Percentiles rank a stretch among this genome's conserved stretches.
These are phyloP conservation scores for Cladorrhinum sp. DNA, from an alignment of 2,329 filamentous ascomycete species.

Conservation along the genomic window DNA sequence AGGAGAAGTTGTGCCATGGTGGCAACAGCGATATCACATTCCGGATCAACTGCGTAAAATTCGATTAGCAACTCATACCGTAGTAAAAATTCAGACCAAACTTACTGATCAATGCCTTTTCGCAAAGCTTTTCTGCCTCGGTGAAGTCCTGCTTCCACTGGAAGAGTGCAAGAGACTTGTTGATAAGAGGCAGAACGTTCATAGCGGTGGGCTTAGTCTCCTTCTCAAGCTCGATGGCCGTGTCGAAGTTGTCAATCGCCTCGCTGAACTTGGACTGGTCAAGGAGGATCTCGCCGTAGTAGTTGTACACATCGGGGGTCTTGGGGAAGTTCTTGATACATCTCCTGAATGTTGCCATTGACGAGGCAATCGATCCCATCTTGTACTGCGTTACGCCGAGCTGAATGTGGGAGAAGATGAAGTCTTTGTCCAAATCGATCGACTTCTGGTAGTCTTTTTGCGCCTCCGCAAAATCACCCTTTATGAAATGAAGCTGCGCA, in stretches of 20 bases:
- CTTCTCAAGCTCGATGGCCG: conserved; percentile 98
- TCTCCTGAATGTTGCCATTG: conserved; percentile 95
- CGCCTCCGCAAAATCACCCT: conserved; percentile 86
- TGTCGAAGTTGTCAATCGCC: conserved; percentile 97
- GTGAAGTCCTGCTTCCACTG: conserved; percentile 97
- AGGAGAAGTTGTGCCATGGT: conserved; percentile 97
- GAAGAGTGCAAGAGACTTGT: conserved; percentile 95
- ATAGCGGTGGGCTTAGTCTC: conserved; percentile 89
- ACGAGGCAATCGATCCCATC: conserved; percentile 96
- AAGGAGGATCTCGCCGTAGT: conserved; percentile 94
- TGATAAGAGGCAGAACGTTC: conserved; percentile 96
- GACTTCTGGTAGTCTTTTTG: conserved; percentile 99
- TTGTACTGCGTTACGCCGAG: conserved; percentile 99
- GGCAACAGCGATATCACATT: conserved; percentile 97
- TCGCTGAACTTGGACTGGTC: conserved; percentile 96
- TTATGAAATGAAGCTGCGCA: conserved; percentile 96
- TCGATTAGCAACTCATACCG: conserved; percentile 8
- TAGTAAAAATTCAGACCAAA: conserved; percentile 24
- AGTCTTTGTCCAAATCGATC: conserved; percentile 90
- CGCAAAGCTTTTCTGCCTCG: conserved; percentile 92
- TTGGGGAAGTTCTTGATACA: conserved; percentile 99
- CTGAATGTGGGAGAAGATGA: conserved; percentile 99
- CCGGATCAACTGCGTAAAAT: conserved; percentile 86
- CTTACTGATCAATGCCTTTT: conserved; percentile 95
- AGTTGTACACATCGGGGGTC: conserved; percentile 98